Base-by-base conservation (phyloP, 805 yeast species). In the Ogataea thermomethanolica region DNA sequence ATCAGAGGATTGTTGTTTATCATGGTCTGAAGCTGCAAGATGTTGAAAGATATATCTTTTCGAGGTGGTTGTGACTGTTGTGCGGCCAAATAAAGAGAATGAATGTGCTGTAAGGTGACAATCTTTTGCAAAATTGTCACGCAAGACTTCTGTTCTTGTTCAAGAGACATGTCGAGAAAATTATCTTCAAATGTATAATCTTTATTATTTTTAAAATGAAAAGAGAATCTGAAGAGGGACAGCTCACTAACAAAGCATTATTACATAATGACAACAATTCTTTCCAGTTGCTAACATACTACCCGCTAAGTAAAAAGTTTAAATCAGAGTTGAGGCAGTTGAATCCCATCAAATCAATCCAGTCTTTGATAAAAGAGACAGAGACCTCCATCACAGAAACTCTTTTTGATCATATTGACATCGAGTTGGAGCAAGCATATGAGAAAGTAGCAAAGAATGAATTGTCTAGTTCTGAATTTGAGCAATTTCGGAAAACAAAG, bases 1-100 rank as follows among this genome's bases (percentile, higher is more conserved):
- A 64, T 61, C 30, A 64, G 47, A 8, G 67, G 66, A 43, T 60
- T 64, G 39, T 59, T 61, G 53, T 64, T 64, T 31, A 64, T 62
- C 61, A 61, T 58, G 11, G 62, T 48, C 31, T 59, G 65, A 20
- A 64, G 44, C 37, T 62, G 65, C 21, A 62, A 47, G n/a, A 64
- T 59, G 33, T 64, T 63, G 44, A 64, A 62, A 7, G 65, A 58
- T 4, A 64, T 53, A n/a, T 60, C 64, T 31, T 54, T 55, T 25
- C 62, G 56, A 13, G 61, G 57, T 2, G 64, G 59, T 31, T 56
- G 56, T 1, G 61, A 43, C 37, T 60, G 63, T 26, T 59, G 58
- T 8, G 64, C 62, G 20, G 65, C 64, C 33, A 57, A 45, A 41
- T 56, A 64, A 36, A 63, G 49, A 13, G 66, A 62, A 35, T 64